phyloP scores from a whole-genome alignment of 768 basidiomycete species.

The Punctularia strigosozonata region DNA sequence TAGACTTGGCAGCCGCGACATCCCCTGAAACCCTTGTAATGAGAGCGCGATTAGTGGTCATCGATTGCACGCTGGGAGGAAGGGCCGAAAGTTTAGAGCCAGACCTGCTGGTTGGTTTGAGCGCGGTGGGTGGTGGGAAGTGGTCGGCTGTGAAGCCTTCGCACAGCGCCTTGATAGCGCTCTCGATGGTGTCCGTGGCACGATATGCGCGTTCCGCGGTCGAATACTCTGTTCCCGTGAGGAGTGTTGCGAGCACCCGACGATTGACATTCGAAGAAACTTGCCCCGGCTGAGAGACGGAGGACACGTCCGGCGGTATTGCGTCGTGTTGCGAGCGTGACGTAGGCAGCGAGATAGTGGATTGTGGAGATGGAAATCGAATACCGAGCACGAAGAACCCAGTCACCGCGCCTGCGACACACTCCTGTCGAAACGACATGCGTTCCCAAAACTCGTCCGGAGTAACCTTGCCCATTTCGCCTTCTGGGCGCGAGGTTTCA shows the following conservation, averaged over 20 bases:
- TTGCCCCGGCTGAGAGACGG: conserved; percentile 39
- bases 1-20: conserved; percentile 20
- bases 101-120: no score
- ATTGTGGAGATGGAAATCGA: conserved; percentile 17
- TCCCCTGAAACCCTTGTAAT: not conserved
- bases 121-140: conserved; percentile 3
- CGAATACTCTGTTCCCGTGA: conserved; percentile 71
- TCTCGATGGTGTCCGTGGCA: conserved; percentile 63
- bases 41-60: not conserved
- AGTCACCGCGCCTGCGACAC: conserved; percentile 79
- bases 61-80: not conserved
- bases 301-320: no score
- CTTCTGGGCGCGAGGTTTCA: conserved; percentile 20
- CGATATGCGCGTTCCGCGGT: conserved; percentile 49
- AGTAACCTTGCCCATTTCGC: conserved; percentile 46
- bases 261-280: conserved; percentile 57
- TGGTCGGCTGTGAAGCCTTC: conserved; percentile 35
- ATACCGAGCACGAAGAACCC: conserved; percentile 79
- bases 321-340: conserved; percentile 3
- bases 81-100: no score
- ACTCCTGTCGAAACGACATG: conserved; percentile 95
- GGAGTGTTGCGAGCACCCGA: conserved; percentile 56
- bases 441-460: conserved; percentile 93
- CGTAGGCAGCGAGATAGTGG: conserved; percentile 2
- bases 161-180: conserved; percentile 57